These are phyloP conservation scores for Cryphonectria parasitica DNA, from an alignment of 2,329 filamentous ascomycete species.

Conservation along the genomic window DNA sequence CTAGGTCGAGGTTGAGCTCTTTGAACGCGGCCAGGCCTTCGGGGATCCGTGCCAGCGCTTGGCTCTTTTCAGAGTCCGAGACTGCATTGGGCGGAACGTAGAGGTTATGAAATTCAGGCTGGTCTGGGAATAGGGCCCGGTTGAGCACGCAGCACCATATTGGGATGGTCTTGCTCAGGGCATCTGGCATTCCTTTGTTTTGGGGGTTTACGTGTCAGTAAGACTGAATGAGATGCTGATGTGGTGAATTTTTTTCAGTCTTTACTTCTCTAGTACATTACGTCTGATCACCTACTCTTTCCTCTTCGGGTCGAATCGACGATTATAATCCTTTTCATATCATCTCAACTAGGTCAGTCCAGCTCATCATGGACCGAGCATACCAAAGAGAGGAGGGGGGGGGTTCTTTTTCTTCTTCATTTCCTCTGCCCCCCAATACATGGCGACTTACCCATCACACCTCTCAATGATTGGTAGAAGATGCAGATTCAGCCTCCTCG, in stretches of 20 bases:
- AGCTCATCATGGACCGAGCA: background rate
- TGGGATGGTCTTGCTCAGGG: slow-evolving; percentile 89
- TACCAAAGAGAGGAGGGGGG: too few species aligned
- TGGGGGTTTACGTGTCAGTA: background rate
- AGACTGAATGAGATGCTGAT: background rate
- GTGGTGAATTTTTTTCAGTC: background rate
- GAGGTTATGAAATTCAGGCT: slow-evolving; percentile 53
- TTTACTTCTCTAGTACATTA: too few species aligned
- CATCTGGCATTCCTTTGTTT: slow-evolving; percentile 79
- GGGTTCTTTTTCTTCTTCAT: too few species aligned
- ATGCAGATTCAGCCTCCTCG: slow-evolving; percentile 82
- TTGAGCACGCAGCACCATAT: slow-evolving; percentile 94
- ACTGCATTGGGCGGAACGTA: slow-evolving; percentile 75
- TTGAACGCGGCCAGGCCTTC: slow-evolving; percentile 56
- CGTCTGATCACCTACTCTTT: slow-evolving; percentile 62
- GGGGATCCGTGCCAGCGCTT: slow-evolving; percentile 68
- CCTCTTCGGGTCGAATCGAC: slow-evolving; percentile 92
- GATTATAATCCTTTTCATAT: slow-evolving; percentile 66
- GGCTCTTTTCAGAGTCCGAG: slow-evolving; percentile 74
- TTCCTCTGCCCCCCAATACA: background rate
- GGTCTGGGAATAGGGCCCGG: slow-evolving; percentile 70
- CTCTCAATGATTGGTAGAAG: slow-evolving; percentile 69
- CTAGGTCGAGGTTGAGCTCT: slow-evolving; percentile 64
- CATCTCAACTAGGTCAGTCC: background rate
- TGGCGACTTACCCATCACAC: slow-evolving; percentile 63